Evolutionary conservation across 176 grass and related monocot species (phyloP).

Genomic region (Oryza coarctata): DNA sequence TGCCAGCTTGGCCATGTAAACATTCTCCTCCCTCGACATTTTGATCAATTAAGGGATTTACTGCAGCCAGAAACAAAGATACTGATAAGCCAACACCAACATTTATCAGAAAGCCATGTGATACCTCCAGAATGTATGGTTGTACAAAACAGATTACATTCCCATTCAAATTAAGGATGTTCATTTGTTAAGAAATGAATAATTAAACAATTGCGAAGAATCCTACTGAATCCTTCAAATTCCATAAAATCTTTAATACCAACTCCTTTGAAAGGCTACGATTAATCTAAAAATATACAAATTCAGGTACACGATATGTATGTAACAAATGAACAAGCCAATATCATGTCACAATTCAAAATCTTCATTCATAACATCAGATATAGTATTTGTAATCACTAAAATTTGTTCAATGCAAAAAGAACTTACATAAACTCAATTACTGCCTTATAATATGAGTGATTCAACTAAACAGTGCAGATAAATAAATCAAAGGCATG

Average conservation of each 20-base stretch:
- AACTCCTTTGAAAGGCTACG: background rate
- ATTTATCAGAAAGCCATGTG: background rate
- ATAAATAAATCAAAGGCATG: background rate
- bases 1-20: constrained; percentile 90
- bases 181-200: background rate
- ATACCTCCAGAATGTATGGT: background rate
- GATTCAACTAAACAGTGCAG: background rate
- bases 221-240: background rate
- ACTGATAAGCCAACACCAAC: background rate
- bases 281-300: background rate
- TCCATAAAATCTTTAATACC: background rate
- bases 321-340: background rate
- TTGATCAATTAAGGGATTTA: background rate
- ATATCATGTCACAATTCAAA: background rate
- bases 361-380: background rate
- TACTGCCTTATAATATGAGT: background rate
- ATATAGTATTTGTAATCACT: background rate
- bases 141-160: background rate
- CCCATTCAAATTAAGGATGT: background rate
- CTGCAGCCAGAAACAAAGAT: constrained; percentile 5
- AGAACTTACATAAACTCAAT: background rate
- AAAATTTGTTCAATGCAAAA: background rate
- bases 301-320: background rate
- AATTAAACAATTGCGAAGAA: background rate
- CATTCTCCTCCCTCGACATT: constrained; percentile 67